Conservation (phyloP, 139 green algal species). For the Tetradesmus obliquus region DNA sequence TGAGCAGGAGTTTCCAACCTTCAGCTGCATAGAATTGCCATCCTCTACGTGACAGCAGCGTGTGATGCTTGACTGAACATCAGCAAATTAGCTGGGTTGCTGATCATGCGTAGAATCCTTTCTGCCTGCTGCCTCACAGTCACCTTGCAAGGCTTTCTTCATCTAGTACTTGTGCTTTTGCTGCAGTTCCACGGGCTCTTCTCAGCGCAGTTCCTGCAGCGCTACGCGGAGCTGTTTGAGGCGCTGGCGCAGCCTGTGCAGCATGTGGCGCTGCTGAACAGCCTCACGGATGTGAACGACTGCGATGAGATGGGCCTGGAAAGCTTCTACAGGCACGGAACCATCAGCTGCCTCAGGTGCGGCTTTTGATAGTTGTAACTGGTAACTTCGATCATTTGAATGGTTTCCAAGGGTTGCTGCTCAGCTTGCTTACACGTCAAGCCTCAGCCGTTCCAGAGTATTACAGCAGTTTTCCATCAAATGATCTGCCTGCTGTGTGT, state of each 20-base stretch:
- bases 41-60: no score
- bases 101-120: no score
- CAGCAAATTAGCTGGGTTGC: no score
- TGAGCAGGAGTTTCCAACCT: no score
- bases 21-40: no score
- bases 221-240: slow-evolving; percentile 36
- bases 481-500: neutral
- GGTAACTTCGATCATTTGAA: no score
- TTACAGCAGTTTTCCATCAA: neutral
- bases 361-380: neutral
- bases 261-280: slow-evolving; percentile 47
- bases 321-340: neutral
- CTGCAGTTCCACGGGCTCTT: slow-evolving; percentile 43
- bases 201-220: slow-evolving; percentile 30
- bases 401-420: no score
- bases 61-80: no score
- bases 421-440: neutral
- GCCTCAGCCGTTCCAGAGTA: neutral
- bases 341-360: neutral
- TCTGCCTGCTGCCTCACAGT: no score
- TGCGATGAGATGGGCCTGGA: slow-evolving; percentile 26
- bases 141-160: no score
- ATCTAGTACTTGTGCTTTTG: no score
- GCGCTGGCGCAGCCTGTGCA: slow-evolving; percentile 47
- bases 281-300: slow-evolving; percentile 22